phyloP scores from a whole-genome alignment of 2,329 filamentous ascomycete species.

The Beauveria medogensis region DNA sequence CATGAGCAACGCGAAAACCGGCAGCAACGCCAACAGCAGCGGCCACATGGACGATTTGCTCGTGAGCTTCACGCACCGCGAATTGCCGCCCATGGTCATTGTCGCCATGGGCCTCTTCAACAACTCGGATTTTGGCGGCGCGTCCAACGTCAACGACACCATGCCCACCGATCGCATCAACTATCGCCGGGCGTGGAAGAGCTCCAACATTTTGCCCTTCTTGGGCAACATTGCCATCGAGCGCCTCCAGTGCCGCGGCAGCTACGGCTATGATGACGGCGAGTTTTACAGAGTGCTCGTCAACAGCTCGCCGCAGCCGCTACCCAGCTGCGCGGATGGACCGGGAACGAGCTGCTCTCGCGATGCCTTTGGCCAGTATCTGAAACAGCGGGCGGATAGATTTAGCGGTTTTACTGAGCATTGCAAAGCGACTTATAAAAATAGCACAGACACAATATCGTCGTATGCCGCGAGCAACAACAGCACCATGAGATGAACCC shows the following conservation, averaged over 20 bases:
- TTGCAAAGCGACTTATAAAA: constrained; percentile 25
- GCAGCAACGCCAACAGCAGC: constrained; percentile 4
- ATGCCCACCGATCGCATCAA: constrained; percentile 58
- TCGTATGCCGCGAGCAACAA: constrained; percentile 25
- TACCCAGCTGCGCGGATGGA: constrained; percentile 34
- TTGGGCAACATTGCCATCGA: constrained; percentile 60
- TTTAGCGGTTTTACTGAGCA: constrained; percentile 33
- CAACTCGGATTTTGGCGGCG: constrained; percentile 49
- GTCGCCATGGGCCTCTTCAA: constrained; percentile 64
- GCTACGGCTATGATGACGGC: constrained; percentile 44
- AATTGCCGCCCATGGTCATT: constrained; percentile 57
- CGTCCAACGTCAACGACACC: constrained; percentile 47
- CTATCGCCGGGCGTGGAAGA: constrained; percentile 54
- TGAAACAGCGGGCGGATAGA: constrained; percentile 27
- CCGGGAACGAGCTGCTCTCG: constrained; percentile 36
- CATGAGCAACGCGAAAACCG: constrained; percentile 22
- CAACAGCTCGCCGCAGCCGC: constrained; percentile 34
- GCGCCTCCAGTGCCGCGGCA: constrained; percentile 51
- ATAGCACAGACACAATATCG: constrained; percentile 26
- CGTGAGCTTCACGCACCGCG: constrained; percentile 61
- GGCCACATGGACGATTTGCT: constrained; percentile 47
- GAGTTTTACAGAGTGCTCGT: constrained; percentile 40
- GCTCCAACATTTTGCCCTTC: constrained; percentile 56
- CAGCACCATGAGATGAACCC: constrained; percentile 17
- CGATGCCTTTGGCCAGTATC: constrained; percentile 29